Percentiles rank a stretch among this genome's conserved stretches.
phyloP scores from a whole-genome alignment of 371 early-diverging fungal species.

The Rhizopus arrhizus region DNA sequence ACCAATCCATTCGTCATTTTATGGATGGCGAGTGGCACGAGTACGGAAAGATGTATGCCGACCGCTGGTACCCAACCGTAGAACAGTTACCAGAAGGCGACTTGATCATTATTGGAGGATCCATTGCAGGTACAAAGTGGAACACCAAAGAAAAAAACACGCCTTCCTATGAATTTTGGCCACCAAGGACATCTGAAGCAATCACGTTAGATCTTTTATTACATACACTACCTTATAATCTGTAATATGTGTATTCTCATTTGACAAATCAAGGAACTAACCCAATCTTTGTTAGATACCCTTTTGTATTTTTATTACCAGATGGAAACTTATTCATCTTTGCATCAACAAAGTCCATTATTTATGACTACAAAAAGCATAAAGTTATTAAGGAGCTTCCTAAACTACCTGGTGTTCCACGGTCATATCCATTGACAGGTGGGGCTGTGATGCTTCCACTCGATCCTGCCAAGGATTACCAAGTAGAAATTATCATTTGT shows the following conservation, averaged over 20 bases:
- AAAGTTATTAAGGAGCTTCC: constrained; percentile 56
- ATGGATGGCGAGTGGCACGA: constrained; percentile 54
- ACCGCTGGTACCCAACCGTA: constrained; percentile 70
- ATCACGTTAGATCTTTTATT: constrained; percentile 50
- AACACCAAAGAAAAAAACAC: constrained; percentile 59
- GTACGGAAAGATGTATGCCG: constrained; percentile 43
- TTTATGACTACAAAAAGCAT: constrained; percentile 57
- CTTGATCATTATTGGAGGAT: constrained; percentile 62
- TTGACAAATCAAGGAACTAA: background rate
- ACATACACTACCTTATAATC: constrained; percentile 66
- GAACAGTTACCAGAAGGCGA: constrained; percentile 62
- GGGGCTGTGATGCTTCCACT: constrained; percentile 65
- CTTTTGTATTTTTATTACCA: constrained; percentile 56
- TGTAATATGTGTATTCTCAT: constrained; percentile 38
- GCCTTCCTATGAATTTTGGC: constrained; percentile 54
- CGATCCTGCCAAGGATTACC: constrained; percentile 61
- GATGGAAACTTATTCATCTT: constrained; percentile 61
- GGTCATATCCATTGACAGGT: constrained; percentile 67
- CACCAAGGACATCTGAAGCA: constrained; percentile 40
- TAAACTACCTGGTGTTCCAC: constrained; percentile 57
- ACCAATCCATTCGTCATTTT: constrained; percentile 60
- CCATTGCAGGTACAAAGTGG: constrained; percentile 52
- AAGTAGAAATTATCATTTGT: constrained; percentile 62
- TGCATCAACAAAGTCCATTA: constrained; percentile 55
- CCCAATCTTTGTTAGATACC: constrained; percentile 35